Evolutionary conservation across 352 stramenopile species (phyloP), one percentile per base, ranked within the genome.

Genomic region (Pythium pyrilobum): DNA sequence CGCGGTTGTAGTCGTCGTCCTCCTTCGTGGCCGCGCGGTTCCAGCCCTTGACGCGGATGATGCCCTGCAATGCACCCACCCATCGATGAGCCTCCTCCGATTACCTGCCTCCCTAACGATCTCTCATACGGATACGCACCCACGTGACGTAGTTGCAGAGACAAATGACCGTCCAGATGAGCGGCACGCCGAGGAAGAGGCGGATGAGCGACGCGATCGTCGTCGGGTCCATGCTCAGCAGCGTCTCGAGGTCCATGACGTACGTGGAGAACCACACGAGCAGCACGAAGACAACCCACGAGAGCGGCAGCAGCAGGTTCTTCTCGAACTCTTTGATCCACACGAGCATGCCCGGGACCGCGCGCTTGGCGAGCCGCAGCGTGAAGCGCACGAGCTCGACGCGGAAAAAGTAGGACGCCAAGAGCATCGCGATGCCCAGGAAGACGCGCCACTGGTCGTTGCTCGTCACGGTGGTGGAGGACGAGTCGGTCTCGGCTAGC

Each of bases 291-390:
- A 94, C 75, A 31, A 90, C 75, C 78, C 81, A 94, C 0, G 83
- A 88, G 1, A 94, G 64, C 37, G 83, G 83, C 28, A 69, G 66
- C 48, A 89, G 42, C 21, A 94, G 63, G 56, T 73, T 85, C 51
- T 92, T 91, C 56, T 94, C 83, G 53, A 94, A 92, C 68, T 94
- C 77, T 32, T 83, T 78, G 42, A 94, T 71, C 75, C 76, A 91
- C n/a, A 78, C 70, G 43, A 82, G 71, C 25, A 81, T 62, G 34
- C 66, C 66, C 2, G 81, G 78, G 18, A 87, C 28, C 20, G 77
- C 71, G 16, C 83, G 81, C n/a, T 78, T 71, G 55, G 63, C 66
- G 8, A 94, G 63, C 13, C 72, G 74, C 42, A 94, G 66, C 36
- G 73, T 81, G 59, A 92, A 88, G 23, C 77, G 81, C 36, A 94